phyloP scores from a whole-genome alignment of 176 grass and related monocot genomes.

The Olyra latifolia region DNA sequence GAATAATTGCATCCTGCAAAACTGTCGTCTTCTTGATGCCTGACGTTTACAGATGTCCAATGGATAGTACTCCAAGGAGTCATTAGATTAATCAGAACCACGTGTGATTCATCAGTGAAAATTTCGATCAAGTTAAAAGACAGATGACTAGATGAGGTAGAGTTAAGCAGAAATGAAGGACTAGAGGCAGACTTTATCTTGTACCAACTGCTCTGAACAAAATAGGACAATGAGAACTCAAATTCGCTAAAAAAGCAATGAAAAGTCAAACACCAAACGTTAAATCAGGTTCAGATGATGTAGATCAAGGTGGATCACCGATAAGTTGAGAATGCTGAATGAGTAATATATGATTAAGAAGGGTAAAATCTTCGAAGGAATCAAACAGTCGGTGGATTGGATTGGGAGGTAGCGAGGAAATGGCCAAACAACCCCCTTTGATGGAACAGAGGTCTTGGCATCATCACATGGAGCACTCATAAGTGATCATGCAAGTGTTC shows the following conservation, averaged over 20 bases:
- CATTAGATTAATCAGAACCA: neutral
- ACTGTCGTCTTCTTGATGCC: neutral
- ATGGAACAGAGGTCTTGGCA: conserved; percentile 9
- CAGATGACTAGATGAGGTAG: no score
- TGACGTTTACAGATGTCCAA: neutral
- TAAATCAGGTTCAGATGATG: neutral
- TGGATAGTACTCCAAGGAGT: neutral
- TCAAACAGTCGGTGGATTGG: conserved; percentile 17
- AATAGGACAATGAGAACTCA: neutral
- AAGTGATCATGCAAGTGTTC: neutral
- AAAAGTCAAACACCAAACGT: neutral
- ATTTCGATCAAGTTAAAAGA: no score
- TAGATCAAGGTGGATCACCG: neutral
- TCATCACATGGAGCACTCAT: conserved; percentile 27
- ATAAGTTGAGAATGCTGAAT: neutral
- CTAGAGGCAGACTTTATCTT: neutral
- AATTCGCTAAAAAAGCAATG: neutral
- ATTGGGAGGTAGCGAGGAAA: neutral
- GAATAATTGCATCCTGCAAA: neutral
- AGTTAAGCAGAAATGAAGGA: neutral
- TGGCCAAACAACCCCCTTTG: neutral
- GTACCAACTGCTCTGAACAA: neutral
- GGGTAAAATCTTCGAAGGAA: neutral
- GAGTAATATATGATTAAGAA: neutral
- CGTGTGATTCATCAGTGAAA: neutral